Percentiles rank a stretch among this genome's conserved stretches.
These are phyloP conservation scores for Phytophthora litchii DNA, from an alignment of 352 stramenopile genomes.

Conservation along the genomic window DNA sequence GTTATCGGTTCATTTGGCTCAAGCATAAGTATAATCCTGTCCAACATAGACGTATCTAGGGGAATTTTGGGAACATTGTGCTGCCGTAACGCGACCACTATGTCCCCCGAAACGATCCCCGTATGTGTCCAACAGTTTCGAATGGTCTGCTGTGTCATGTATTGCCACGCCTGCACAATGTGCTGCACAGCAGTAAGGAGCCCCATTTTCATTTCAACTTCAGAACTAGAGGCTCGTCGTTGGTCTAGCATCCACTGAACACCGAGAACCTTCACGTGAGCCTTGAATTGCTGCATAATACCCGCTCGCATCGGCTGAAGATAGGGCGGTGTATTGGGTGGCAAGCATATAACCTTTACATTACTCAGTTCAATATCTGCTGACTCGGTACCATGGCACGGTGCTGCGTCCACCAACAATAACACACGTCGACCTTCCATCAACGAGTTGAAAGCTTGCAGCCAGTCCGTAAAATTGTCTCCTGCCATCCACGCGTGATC, in stretches of 20 bases:
- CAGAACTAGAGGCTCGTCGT: conserved; percentile 2
- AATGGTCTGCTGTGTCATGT: conserved; percentile 6
- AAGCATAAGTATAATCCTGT: conserved; percentile 13
- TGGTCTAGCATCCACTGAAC: conserved; percentile 32
- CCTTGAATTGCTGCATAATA: conserved; percentile 25
- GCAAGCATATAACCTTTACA: conserved; percentile 14
- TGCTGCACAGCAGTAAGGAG: conserved; percentile 24
- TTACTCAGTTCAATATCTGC: conserved; percentile 18
- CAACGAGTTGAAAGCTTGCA: conserved; percentile 17
- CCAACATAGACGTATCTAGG: conserved; percentile 14
- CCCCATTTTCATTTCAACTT: conserved; percentile 14
- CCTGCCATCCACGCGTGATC: conserved; percentile 24
- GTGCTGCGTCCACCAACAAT: conserved; percentile 23
- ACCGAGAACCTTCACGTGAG: conserved; percentile 16
- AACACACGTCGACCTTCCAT: conserved; percentile 26
- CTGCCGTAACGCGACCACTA: conserved; percentile 10
- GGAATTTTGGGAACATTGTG: conserved; percentile 6
- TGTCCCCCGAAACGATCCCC: conserved; percentile 19
- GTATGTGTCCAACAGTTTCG: conserved; percentile 24
- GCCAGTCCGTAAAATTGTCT: conserved; percentile 21
- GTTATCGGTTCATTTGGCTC: conserved; percentile 14
- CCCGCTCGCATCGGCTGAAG: conserved; percentile 28
- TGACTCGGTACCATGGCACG: conserved; percentile 17
- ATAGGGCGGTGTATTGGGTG: conserved; percentile 8
- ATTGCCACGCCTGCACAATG: conserved; percentile 24